Base-by-base conservation (phyloP, 2,329 filamentous ascomycete species). In the Verticillium klebahnii region DNA sequence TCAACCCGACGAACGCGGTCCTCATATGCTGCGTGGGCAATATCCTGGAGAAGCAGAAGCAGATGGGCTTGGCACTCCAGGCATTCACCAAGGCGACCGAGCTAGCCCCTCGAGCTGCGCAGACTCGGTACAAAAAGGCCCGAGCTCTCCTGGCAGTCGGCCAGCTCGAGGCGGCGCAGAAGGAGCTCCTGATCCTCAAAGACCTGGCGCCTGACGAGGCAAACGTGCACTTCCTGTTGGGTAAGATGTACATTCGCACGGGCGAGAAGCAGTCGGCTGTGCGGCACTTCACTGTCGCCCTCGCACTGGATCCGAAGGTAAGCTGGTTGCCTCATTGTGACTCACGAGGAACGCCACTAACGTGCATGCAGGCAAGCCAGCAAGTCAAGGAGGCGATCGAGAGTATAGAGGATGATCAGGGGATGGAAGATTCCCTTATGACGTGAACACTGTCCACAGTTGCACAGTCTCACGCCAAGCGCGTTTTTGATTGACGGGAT, bases 341-440 rank as follows among this genome's bases (percentile, higher is more conserved):
- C 23, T 56, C 11, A 6, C 25, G 54, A 34, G 6, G n/a, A 31
- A 32, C 29, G 54, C 62, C 60, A 60, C 73, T 76, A 68, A 72
- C 61, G 58, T 62, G 70, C 7, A 19, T 60, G 15, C 67, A 97
- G 93, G 92, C 94, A 69, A 93, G 92, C 67, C 89, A 91, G 65
- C 90, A 93, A 74, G 97, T 99, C 76, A 99, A 98, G 77, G 93
- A 97, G 73, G 93, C 92, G 19, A 97, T 99, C 78, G 94, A 98
- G 79, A 89, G 89, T 69, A 84, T 98, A 62, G 92, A 96, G 70
- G 89, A 93, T 61, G 89, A 91, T 63, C 87, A 91, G 62, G 85
- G 88, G 61, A 87, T 91, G 75, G 84, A 88, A 65, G 85, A 88
- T 72, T 86, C 84, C 64, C 86, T 87, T 81, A 85, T 85, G 76